phyloP scores from a whole-genome alignment of 805 yeast species.

The Limtongia smithiae region DNA sequence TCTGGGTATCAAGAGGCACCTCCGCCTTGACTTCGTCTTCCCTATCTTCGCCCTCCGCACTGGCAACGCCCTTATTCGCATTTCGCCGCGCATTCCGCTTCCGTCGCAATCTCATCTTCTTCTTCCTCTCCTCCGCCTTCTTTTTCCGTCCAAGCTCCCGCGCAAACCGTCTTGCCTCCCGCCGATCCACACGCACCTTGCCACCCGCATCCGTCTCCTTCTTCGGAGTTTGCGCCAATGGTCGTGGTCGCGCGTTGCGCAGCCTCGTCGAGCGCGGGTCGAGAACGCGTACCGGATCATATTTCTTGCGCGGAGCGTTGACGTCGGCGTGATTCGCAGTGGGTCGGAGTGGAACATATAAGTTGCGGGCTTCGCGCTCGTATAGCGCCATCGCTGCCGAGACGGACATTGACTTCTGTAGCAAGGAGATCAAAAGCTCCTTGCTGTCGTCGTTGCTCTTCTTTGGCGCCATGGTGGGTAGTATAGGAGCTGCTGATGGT shows the following conservation, averaged over 20 bases:
- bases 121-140: constrained; percentile 1
- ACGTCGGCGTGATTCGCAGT: constrained; percentile 1
- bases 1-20: too few species aligned
- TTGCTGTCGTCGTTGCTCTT: too few species aligned
- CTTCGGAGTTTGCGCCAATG: background rate
- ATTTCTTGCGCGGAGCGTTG: background rate
- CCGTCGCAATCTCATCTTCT: constrained; percentile 5
- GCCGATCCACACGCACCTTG: constrained; percentile 1
- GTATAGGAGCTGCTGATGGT: too few species aligned
- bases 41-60: background rate
- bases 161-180: constrained; percentile 4
- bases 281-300: background rate
- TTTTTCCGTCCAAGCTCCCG: constrained; percentile 2
- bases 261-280: background rate
- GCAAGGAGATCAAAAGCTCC: background rate
- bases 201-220: background rate
- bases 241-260: background rate
- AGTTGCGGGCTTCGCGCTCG: constrained; percentile 11
- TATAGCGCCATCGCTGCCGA: constrained; percentile 8
- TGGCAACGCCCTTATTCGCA: background rate
- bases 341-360: constrained; percentile 16
- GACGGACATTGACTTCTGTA: background rate
- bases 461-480: too few species aligned
- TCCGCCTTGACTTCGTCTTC: background rate
- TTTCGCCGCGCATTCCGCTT: constrained; percentile 2